phyloP scores from a whole-genome alignment of 306 rosid genomes.

The Acacia confusa region DNA sequence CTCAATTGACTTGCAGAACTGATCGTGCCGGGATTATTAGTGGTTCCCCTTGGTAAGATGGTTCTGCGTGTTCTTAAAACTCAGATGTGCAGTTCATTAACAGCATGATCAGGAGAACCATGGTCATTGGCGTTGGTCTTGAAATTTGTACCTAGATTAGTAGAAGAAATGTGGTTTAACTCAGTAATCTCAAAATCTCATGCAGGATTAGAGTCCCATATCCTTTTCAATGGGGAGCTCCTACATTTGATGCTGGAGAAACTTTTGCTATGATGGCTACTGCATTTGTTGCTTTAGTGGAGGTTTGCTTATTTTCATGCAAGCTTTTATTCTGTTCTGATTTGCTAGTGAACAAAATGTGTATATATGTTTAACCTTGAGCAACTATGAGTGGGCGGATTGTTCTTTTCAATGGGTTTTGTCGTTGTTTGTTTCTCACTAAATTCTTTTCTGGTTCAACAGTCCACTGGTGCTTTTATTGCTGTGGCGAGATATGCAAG shows the following conservation, averaged over 20 bases:
- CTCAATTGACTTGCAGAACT: constrained; percentile 82
- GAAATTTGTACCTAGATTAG: constrained; percentile 4
- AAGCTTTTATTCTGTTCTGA: background rate
- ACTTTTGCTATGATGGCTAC: constrained; percentile 98
- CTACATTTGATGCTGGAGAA: constrained; percentile 96
- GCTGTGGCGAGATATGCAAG: constrained; percentile 90
- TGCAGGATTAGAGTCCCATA: constrained; percentile 92
- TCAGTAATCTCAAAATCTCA: background rate
- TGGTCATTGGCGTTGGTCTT: background rate
- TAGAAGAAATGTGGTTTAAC: background rate
- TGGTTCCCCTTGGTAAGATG: constrained; percentile 79
- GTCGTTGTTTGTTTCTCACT: background rate
- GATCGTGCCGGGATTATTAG: constrained; percentile 88
- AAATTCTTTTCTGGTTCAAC: constrained; percentile 22
- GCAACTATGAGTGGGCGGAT: background rate
- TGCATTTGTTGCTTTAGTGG: constrained; percentile 88
- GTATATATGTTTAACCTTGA: background rate
- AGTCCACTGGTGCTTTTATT: constrained; percentile 88
- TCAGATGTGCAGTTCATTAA: background rate
- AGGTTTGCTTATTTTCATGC: constrained; percentile 48
- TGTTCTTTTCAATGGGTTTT: background rate
- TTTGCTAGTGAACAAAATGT: background rate
- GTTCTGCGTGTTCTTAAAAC: constrained; percentile 2
- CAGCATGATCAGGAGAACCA: background rate
- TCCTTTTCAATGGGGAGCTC: constrained; percentile 99